These are phyloP conservation scores for Pisolithus sp. DNA, from an alignment of 768 basidiomycete species.

Conservation along the genomic window DNA sequence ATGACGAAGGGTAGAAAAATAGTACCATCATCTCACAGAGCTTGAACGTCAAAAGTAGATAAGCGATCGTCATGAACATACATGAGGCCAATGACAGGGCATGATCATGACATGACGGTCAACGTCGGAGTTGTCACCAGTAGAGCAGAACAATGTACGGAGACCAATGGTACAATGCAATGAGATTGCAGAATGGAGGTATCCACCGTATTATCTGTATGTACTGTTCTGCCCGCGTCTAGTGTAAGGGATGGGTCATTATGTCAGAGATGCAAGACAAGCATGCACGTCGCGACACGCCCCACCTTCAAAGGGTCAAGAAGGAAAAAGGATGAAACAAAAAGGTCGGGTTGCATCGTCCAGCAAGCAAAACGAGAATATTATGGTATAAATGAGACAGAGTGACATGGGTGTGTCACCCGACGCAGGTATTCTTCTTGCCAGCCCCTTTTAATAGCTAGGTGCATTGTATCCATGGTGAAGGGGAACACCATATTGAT, in stretches of 20 bases:
- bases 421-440: neutral
- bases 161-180: neutral
- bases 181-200: neutral
- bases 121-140: neutral
- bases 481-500: conserved; percentile 50
- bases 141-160: neutral
- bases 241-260: neutral
- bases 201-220: neutral
- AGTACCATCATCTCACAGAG: neutral
- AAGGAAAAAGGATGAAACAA: neutral
- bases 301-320: neutral
- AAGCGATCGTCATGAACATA: neutral
- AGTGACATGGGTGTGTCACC: neutral
- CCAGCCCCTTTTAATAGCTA: conserved; percentile 15
- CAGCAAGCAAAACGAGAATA: conserved; percentile 24
- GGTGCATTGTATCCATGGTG: conserved; percentile 38
- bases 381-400: neutral
- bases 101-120: neutral
- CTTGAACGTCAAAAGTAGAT: conserved; percentile 1
- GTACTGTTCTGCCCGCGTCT: neutral
- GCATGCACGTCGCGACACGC: neutral
- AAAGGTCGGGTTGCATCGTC: conserved; percentile 18
- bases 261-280: neutral
- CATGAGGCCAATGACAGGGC: neutral
- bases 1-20: neutral